A percentile compares a stretch with the other conserved stretches of the same genome.
Conservation (phyloP, 2,329 filamentous ascomycete species). For the Parastagonospora avenae region DNA sequence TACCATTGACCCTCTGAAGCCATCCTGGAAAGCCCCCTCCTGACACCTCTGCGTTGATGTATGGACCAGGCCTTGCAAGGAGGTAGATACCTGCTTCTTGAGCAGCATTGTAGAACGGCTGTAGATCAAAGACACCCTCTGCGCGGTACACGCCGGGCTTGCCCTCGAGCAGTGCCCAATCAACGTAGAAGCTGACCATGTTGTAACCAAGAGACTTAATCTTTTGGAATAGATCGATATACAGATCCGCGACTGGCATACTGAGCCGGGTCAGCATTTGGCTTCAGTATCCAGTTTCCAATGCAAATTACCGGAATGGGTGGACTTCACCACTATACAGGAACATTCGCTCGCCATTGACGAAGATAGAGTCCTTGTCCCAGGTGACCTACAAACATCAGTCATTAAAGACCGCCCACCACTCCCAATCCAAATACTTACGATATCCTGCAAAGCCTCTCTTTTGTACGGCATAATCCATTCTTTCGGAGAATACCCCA, state of each 20-base stretch:
- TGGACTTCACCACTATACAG: conserved; percentile 78
- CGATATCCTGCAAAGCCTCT: conserved; percentile 61
- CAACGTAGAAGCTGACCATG: conserved; percentile 76
- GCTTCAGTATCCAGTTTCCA: neutral
- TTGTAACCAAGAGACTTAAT: conserved; percentile 82
- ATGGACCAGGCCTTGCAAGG: conserved; percentile 71
- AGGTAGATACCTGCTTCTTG: conserved; percentile 75
- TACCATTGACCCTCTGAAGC: conserved; percentile 71
- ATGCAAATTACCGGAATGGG: conserved; percentile 59
- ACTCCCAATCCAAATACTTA: conserved; percentile 38
- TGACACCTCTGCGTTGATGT: conserved; percentile 78
- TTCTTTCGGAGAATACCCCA: conserved; percentile 57
- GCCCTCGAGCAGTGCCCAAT: conserved; percentile 80
- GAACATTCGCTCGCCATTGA: conserved; percentile 71
- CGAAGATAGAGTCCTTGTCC: conserved; percentile 73
- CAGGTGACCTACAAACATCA: conserved; percentile 61
- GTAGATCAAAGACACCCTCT: conserved; percentile 72
- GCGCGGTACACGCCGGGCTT: conserved; percentile 71
- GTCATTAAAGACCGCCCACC: neutral
- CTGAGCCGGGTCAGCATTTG: conserved; percentile 36
- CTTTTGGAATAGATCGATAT: conserved; percentile 80
- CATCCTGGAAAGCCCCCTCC: conserved; percentile 84
- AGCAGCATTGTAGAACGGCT: conserved; percentile 79
- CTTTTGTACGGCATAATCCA: conserved; percentile 57
- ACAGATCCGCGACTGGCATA: conserved; percentile 65